Evolutionary conservation across 345 rosid genomes (phyloP).

Genomic region (Melaleuca alternifolia): DNA sequence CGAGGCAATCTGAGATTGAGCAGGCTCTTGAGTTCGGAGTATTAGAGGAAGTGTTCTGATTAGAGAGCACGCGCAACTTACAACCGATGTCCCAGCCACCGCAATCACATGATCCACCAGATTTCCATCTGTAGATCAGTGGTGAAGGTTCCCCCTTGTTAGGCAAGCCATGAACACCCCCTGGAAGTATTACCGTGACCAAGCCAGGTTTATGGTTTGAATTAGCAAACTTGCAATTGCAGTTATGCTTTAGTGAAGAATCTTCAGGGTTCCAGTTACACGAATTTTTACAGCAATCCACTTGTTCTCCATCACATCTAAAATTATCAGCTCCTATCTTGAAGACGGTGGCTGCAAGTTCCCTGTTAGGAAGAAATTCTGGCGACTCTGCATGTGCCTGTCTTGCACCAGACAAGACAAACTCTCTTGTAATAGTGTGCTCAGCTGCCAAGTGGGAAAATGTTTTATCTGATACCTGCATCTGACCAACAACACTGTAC

Average conservation of each 20-base stretch:
- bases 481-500: constrained; percentile 46
- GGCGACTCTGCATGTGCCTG: constrained; percentile 25
- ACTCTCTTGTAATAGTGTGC: constrained; percentile 37
- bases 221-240: constrained; percentile 11
- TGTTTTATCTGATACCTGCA: constrained; percentile 32
- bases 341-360: constrained; percentile 62
- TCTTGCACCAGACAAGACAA: constrained; percentile 37
- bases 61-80: constrained; percentile 38
- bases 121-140: constrained; percentile 61
- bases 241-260: constrained; percentile 6
- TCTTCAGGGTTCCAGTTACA: not conserved
- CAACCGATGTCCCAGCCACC: constrained; percentile 99
- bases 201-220: constrained; percentile 1
- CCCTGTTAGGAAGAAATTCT: constrained; percentile 18
- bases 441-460: constrained; percentile 11
- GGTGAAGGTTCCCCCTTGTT: constrained; percentile 51
- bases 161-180: constrained; percentile 70
- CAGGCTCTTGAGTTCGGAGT: constrained; percentile 9
- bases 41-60: constrained; percentile 8
- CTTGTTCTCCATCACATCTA: constrained; percentile 3
- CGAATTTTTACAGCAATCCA: not conserved
- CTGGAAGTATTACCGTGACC: constrained; percentile 54
- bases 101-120: constrained; percentile 79
- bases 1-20: constrained; percentile 18
- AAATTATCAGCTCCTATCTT: constrained; percentile 1